These are phyloP conservation scores for Acer campestre DNA, from an alignment of 345 rosid genomes.

Conservation along the genomic window DNA sequence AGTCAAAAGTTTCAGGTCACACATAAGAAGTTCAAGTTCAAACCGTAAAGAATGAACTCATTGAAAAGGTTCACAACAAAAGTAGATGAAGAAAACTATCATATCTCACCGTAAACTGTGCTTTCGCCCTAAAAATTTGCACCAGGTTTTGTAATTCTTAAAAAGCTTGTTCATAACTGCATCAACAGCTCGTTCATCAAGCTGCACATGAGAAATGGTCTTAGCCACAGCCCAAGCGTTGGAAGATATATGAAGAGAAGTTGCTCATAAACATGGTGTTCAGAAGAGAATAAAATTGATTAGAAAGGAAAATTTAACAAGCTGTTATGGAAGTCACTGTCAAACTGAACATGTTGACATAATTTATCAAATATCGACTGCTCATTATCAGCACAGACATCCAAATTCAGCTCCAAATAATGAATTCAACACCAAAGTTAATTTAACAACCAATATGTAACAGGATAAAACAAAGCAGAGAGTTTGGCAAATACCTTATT, in stretches of 20 bases:
- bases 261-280: not conserved
- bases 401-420: not conserved
- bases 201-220: slow-evolving; percentile 49
- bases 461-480: not conserved
- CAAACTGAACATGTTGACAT: not conserved
- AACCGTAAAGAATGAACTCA: not conserved
- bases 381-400: not conserved
- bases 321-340: not conserved
- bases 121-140: slow-evolving; percentile 91
- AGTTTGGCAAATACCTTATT: slow-evolving; percentile 58
- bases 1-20: not conserved
- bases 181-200: slow-evolving; percentile 95
- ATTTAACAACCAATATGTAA: not conserved
- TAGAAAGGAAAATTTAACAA: not conserved
- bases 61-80: slow-evolving; percentile 2
- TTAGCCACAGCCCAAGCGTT: slow-evolving; percentile 3
- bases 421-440: not conserved
- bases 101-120: slow-evolving; percentile 82
- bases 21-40: slow-evolving; percentile 13
- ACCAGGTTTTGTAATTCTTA: slow-evolving; percentile 91
- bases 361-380: not conserved
- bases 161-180: slow-evolving; percentile 86
- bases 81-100: slow-evolving; percentile 3
- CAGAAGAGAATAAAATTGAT: not conserved
- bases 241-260: not conserved